Base-by-base conservation (phyloP, 805 yeast genomes). In the Sungouiella blattae region DNA sequence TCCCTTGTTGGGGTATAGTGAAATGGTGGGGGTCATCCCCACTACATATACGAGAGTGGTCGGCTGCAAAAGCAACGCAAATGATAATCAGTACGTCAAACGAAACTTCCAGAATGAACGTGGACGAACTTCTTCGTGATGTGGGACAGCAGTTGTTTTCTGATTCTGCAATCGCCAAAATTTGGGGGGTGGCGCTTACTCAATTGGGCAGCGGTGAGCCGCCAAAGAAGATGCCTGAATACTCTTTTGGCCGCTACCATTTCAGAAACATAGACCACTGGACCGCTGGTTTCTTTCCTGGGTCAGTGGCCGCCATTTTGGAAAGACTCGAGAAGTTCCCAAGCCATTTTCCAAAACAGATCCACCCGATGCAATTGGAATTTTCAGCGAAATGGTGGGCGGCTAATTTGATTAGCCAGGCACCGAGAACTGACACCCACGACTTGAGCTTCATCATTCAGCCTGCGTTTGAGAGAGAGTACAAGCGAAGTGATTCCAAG, bases 361-460 rank as follows among this genome's bases (percentile, higher is more conserved):
- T 40, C 14, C 13, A 37, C 24, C 29, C 27, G 4, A 28, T 35
- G 5, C 40, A 40, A 29, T 28, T 45, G 17, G 43, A 45, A 20
- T 32, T 11, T 40, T 47, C 49, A 3, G 37, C 45, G 7, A 35
- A 31, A 33, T 45, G 49, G 49, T 45, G 49, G 49, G 25, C 41
- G 5, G 42, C 34, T 18, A 37, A 34, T 3, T 26, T 45, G 26
- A 34, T 20, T 3, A 28, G 17, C 3, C 40, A 37, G 26, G 32
- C 43, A 6, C 22, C 40, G 5, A 49, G 52, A 23, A 47, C 53
- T 8, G 50, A 46, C 28, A 56, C 58, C 15, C 62, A 57, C 36
- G 62, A 57, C 35, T 37, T 57, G 21, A 60, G 58, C 1, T 55
- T 57, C 36, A 39, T 55, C 30, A 46, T 57, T 15, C 33, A 42